Conservation (phyloP, 257 asterid species). For the Solanum peruvianum region DNA sequence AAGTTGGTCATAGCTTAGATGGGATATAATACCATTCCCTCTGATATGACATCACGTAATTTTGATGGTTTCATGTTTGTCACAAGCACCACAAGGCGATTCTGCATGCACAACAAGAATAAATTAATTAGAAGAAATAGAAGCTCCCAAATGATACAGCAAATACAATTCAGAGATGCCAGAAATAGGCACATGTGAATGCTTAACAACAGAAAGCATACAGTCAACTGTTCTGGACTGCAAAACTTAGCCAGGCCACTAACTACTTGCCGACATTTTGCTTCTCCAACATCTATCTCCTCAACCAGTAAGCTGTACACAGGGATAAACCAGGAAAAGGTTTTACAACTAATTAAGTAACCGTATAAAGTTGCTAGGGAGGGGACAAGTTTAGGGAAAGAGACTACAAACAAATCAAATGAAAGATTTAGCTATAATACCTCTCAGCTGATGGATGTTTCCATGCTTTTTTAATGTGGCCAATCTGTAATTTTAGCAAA, state of each 20-base stretch:
- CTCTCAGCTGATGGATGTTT: slow-evolving; percentile 98
- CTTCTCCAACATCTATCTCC: slow-evolving; percentile 95
- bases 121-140: slow-evolving; percentile 1
- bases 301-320: slow-evolving; percentile 81
- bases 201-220: slow-evolving; percentile 13
- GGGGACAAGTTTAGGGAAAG: not conserved
- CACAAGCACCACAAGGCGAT: slow-evolving; percentile 70
- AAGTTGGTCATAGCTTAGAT: not conserved
- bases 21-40: slow-evolving; percentile 71
- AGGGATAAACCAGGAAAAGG: not conserved
- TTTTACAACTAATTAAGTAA: not conserved
- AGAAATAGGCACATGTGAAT: not conserved
- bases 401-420: not conserved
- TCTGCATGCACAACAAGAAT: slow-evolving; percentile 30
- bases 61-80: slow-evolving; percentile 95
- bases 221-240: slow-evolving; percentile 80
- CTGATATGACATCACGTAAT: slow-evolving; percentile 83
- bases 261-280: slow-evolving; percentile 84
- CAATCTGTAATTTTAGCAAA: slow-evolving; percentile 88
- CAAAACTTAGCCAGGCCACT: slow-evolving; percentile 90
- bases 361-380: not conserved
- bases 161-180: slow-evolving; percentile 2
- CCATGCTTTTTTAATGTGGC: slow-evolving; percentile 71
- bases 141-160: not conserved
- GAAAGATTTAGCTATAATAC: slow-evolving; percentile 15